These are phyloP conservation scores for Fusarium xyrophilum DNA, from an alignment of 2,329 filamentous ascomycete species.

Conservation along the genomic window DNA sequence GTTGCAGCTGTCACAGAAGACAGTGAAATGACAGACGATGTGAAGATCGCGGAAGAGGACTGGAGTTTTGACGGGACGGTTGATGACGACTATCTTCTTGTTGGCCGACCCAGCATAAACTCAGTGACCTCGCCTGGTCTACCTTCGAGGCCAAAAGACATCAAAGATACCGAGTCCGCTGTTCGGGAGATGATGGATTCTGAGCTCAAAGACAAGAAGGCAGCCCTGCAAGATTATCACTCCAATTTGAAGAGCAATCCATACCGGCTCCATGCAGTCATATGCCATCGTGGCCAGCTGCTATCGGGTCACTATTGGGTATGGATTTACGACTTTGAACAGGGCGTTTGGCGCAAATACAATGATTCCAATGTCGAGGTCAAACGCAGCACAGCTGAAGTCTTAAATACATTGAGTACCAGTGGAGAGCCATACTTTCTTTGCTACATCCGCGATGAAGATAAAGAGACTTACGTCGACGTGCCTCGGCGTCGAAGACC, in stretches of 20 bases:
- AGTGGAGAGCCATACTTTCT: slow-evolving; percentile 83
- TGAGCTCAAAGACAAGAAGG: slow-evolving; percentile 47
- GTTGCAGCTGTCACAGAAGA: neutral
- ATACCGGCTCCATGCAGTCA: slow-evolving; percentile 89
- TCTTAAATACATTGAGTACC: slow-evolving; percentile 71
- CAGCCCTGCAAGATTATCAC: slow-evolving; percentile 40
- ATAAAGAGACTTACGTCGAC: slow-evolving; percentile 62
- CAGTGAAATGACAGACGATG: neutral
- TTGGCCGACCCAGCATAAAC: slow-evolving; percentile 31
- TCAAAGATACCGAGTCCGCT: slow-evolving; percentile 35
- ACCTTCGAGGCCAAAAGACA: slow-evolving; percentile 15
- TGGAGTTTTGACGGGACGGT: slow-evolving; percentile 51
- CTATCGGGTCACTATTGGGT: slow-evolving; percentile 93
- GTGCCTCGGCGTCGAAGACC: slow-evolving; percentile 51
- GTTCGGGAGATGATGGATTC: slow-evolving; percentile 55
- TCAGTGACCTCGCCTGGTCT: neutral
- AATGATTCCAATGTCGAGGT: slow-evolving; percentile 86
- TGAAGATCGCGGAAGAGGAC: slow-evolving; percentile 35
- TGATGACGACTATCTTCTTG: slow-evolving; percentile 47
- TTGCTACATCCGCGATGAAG: slow-evolving; percentile 77
- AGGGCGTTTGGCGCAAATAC: slow-evolving; percentile 87
- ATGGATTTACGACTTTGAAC: slow-evolving; percentile 89
- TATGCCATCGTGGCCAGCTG: slow-evolving; percentile 82
- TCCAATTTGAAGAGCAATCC: slow-evolving; percentile 67
- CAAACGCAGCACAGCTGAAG: slow-evolving; percentile 67